Evolutionary conservation across 1,139 yeast species (phyloP), one percentile per base, ranked within the genome.

Genomic region (Candida frijolesensis): DNA sequence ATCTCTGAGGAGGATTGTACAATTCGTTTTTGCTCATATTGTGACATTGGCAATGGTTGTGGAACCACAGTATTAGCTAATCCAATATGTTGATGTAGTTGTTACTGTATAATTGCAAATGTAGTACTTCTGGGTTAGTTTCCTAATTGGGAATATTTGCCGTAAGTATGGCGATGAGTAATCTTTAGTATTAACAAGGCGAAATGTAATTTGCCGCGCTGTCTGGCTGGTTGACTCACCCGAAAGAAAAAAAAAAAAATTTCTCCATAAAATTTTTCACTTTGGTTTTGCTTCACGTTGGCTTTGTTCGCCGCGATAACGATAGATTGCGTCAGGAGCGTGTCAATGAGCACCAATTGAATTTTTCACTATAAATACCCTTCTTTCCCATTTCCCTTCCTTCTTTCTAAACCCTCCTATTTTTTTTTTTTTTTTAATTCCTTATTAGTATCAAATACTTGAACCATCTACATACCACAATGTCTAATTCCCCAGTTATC

Each of bases 401-500:
- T 14, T 34, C 37, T 34, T 14, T 19, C 22, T 4, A n/a, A n/a
- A n/a, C n/a, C n/a, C 37, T 33, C 7, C 11, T 30, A 6, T 4
- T 6, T 12, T n/a, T n/a, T 34, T 34, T 34, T 10, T n/a, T 33
- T 9, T 33, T 33, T 33, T 9, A n/a, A 14, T 34, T 14, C 16
- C 4, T 34, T 33, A 33, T 33, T 33, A 33, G 12, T 33, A n/a
- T 15, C 10, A 10, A 37, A 10, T 19, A 18, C 11, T 18, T 11
- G 11, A 15, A 37, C 19, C 19, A 37, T 3, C 19, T 37, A 37
- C 5, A 18, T 18, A 12, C 11, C 27, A 7, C 37, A 4, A 52
- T 53, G 56, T 43, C 56, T 14, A 39, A 45, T 19, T 19, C 39
- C 8, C 63, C 74, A 54, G 87, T 85, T 47, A 82, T 79, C 48